Conservation (phyloP, 169 alveolate species). For the Cryptosporidium viatorum region DNA sequence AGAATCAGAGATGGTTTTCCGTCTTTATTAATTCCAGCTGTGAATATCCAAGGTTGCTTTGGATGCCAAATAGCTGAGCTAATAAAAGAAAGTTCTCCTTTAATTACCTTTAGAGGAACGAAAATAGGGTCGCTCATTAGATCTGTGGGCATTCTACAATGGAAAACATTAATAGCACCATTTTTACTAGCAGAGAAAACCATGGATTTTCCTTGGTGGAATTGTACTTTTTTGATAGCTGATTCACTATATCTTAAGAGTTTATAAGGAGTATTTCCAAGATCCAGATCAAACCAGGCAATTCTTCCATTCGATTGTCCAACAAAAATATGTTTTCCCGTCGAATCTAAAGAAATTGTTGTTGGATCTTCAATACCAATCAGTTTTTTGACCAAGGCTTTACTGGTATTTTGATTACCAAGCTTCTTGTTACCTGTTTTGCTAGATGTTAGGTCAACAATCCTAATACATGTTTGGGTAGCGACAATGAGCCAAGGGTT, state of each 20-base stretch:
- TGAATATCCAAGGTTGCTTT: slow-evolving; percentile 86
- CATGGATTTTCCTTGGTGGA: slow-evolving; percentile 83
- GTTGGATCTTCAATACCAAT: slow-evolving; percentile 86
- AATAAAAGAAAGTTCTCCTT: slow-evolving; percentile 80
- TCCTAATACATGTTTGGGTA: slow-evolving; percentile 85
- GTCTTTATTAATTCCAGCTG: slow-evolving; percentile 11
- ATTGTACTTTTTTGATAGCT: slow-evolving; percentile 83
- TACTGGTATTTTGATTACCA: slow-evolving; percentile 45
- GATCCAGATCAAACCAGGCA: slow-evolving; percentile 90
- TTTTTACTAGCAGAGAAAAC: slow-evolving; percentile 86
- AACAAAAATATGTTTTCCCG: slow-evolving; percentile 88
- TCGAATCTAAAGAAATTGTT: slow-evolving; percentile 84
- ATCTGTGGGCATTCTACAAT: slow-evolving; percentile 87
- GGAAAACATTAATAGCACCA: slow-evolving; percentile 85
- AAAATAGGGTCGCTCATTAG: slow-evolving; percentile 84
- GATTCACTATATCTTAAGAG: slow-evolving; percentile 87
- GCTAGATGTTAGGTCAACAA: slow-evolving; percentile 82
- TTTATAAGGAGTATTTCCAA: slow-evolving; percentile 87
- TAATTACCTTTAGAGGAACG: slow-evolving; percentile 88
- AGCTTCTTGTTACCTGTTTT: slow-evolving; percentile 80
- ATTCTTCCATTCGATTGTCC: slow-evolving; percentile 90
- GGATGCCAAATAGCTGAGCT: slow-evolving; percentile 87
- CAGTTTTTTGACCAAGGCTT: slow-evolving; percentile 81
- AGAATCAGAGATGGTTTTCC: slow-evolving; percentile 40
- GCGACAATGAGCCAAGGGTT: slow-evolving; percentile 88